Percentiles rank a stretch among this genome's conserved stretches.
These are phyloP conservation scores for Cryptomeria japonica DNA, from an alignment of 75 land plant genomes.

Conservation along the genomic window DNA sequence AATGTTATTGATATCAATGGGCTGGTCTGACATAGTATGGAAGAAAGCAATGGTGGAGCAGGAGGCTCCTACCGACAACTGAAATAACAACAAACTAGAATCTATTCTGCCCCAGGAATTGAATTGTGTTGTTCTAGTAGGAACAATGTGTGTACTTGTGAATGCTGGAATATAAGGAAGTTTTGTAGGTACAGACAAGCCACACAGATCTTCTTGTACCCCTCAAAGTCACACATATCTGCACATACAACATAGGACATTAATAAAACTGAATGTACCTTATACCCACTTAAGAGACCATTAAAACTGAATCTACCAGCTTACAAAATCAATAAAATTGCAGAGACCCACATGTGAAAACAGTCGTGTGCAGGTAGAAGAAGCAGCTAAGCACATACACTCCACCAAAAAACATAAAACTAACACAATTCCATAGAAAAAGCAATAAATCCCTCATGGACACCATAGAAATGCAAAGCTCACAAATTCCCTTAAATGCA, in stretches of 20 bases:
- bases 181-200: not conserved
- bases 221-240: not conserved
- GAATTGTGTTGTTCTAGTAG: not conserved
- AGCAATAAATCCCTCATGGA: not conserved
- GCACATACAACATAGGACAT: not conserved
- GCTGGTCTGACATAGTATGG: slow-evolving; percentile 1
- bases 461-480: too few species aligned
- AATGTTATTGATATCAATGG: not conserved
- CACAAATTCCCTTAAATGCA: not conserved
- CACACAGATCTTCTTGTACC: not conserved
- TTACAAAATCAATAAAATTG: not conserved
- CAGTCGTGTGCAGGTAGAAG: not conserved
- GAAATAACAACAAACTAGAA: not conserved
- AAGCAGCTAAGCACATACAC: not conserved
- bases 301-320: not conserved
- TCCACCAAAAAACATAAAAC: not conserved
- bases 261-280: not conserved
- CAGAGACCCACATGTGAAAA: not conserved
- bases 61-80: not conserved
- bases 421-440: not conserved
- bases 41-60: not conserved
- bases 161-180: not conserved
- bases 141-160: not conserved
- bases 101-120: not conserved
- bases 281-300: not conserved